These are phyloP conservation scores for Cordyceps cateniannulata DNA, from an alignment of 2,329 filamentous ascomycete species.

Conservation along the genomic window DNA sequence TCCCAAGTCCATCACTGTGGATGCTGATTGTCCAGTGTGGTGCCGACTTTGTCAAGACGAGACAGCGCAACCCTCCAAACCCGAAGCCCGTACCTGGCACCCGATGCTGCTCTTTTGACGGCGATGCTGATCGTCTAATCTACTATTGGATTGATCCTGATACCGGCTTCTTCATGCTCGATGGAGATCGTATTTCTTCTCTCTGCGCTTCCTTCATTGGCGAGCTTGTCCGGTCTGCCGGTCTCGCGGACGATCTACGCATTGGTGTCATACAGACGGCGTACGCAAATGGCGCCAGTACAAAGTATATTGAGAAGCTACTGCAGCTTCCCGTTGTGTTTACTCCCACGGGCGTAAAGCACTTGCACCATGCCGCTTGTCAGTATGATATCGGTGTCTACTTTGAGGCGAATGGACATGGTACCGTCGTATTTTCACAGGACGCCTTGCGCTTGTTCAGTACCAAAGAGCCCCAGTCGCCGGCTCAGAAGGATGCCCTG, in stretches of 20 bases:
- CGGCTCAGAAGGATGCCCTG: conserved; percentile 83
- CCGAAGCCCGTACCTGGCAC: conserved; percentile 71
- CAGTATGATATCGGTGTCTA: conserved; percentile 96
- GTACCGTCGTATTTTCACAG: conserved; percentile 89
- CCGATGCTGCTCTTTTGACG: conserved; percentile 86
- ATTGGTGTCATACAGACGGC: conserved; percentile 96
- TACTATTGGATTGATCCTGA: conserved; percentile 88
- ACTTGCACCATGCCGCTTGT: conserved; percentile 92
- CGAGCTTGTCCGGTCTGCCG: conserved; percentile 75
- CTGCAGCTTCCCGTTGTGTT: conserved; percentile 85
- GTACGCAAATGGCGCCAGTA: conserved; percentile 94
- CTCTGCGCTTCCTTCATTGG: conserved; percentile 90
- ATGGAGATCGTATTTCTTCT: conserved; percentile 94
- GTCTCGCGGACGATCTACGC: conserved; percentile 71
- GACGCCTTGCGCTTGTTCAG: conserved; percentile 74
- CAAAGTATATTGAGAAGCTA: conserved; percentile 82
- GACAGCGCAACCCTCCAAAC: conserved; percentile 79
- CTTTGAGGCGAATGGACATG: conserved; percentile 97
- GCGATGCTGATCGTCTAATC: conserved; percentile 90
- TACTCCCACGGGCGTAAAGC: conserved; percentile 94
- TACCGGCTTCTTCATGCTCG: conserved; percentile 81
- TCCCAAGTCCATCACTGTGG: neutral
- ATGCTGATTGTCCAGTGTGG: conserved; percentile 56
- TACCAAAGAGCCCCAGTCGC: conserved; percentile 77
- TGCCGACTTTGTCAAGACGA: conserved; percentile 96